Evolutionary conservation across 2,329 filamentous ascomycete genomes (phyloP).

Genomic region (Cercospora zeae-maydis): DNA sequence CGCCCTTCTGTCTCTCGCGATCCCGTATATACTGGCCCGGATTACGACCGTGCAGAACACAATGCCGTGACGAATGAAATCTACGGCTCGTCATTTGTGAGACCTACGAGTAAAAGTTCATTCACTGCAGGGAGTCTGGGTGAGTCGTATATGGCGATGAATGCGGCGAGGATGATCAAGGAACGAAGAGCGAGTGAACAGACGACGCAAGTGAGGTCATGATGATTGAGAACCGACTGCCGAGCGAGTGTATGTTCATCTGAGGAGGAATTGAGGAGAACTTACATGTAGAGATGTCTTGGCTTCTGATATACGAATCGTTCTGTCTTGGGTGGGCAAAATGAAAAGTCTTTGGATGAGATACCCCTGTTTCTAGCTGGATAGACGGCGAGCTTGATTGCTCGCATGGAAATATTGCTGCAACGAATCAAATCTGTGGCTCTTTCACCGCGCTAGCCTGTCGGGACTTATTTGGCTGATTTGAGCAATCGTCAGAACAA

Average conservation of each 20-base stretch:
- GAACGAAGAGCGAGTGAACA: slow-evolving; percentile 18
- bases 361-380: neutral
- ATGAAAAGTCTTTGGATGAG: neutral
- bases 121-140: slow-evolving; percentile 35
- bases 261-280: neutral
- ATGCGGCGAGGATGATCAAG: slow-evolving; percentile 33
- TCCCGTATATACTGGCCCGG: slow-evolving; percentile 28
- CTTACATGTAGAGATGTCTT: neutral
- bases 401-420: neutral
- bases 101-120: slow-evolving; percentile 24
- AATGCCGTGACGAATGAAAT: slow-evolving; percentile 29
- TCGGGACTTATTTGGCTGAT: too few relatives aligned
- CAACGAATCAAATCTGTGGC: neutral
- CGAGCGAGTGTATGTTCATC: neutral
- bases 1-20: slow-evolving; percentile 34
- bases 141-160: slow-evolving; percentile 36
- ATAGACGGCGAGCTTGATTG: neutral
- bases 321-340: neutral
- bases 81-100: slow-evolving; percentile 23
- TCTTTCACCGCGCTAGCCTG: neutral
- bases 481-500: too few relatives aligned
- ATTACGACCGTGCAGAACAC: slow-evolving; percentile 26
- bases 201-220: neutral
- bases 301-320: neutral
- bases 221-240: neutral